Evolutionary conservation across 352 stramenopile species (phyloP).

Genomic region (Phytopythium helicoides): DNA sequence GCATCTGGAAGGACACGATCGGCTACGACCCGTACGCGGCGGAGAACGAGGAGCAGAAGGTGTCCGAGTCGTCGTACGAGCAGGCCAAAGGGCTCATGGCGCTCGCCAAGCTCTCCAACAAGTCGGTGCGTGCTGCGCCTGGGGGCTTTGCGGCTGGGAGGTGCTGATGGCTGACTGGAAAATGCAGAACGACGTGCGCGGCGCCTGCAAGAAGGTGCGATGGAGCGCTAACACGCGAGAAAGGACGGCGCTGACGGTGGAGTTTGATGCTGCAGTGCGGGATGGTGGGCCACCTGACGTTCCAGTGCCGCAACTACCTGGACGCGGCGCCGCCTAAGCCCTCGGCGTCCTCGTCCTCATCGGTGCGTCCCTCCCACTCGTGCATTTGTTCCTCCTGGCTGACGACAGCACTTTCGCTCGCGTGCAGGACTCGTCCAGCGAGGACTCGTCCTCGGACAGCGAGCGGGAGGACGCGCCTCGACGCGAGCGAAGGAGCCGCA

Average conservation of each 20-base stretch:
- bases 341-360: slow-evolving; percentile 36
- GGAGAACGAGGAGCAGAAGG: slow-evolving; percentile 55
- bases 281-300: slow-evolving; percentile 90
- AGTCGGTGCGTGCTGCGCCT: slow-evolving; percentile 54
- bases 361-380: slow-evolving; percentile 9
- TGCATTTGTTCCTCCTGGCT: no score
- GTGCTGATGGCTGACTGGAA: no score
- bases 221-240: neutral
- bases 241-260: neutral
- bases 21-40: slow-evolving; percentile 94
- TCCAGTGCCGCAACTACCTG: slow-evolving; percentile 88
- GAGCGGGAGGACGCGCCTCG: slow-evolving; percentile 24
- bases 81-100: slow-evolving; percentile 93
- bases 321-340: slow-evolving; percentile 35
- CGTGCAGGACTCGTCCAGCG: slow-evolving; percentile 47
- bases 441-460: slow-evolving; percentile 30
- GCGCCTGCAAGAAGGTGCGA: slow-evolving; percentile 80
- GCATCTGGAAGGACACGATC: slow-evolving; percentile 97
- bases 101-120: slow-evolving; percentile 94
- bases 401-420: no score
- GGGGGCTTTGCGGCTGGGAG: no score
- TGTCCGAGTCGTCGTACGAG: slow-evolving; percentile 75
- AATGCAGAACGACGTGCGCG: slow-evolving; percentile 72
- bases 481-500: slow-evolving; percentile 17
- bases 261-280: slow-evolving; percentile 49